Evolutionary conservation across 1,139 yeast species (phyloP).

Genomic region (Saccharomyces hybrid): DNA sequence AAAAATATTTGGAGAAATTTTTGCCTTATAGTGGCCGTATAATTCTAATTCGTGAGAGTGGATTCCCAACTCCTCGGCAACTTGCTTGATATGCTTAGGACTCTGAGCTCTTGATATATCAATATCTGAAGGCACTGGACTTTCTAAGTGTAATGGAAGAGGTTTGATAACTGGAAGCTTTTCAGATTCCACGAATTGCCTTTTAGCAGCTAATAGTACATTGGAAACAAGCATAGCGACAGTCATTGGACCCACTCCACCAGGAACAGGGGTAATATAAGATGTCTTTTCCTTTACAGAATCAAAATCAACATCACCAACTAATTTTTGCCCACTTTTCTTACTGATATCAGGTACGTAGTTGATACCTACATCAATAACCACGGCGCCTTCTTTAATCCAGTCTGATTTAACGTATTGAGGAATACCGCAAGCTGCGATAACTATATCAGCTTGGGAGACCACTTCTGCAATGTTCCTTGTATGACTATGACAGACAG

Average conservation of each 20-base stretch:
- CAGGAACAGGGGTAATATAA: constrained; percentile 74
- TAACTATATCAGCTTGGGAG: constrained; percentile 60
- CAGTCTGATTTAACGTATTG: constrained; percentile 65
- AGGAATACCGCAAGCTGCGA: constrained; percentile 72
- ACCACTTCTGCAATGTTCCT: constrained; percentile 45
- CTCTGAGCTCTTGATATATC: constrained; percentile 66
- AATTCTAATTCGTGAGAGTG: constrained; percentile 58
- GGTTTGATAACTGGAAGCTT: constrained; percentile 48
- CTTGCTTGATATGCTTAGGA: constrained; percentile 56
- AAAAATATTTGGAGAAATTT: constrained; percentile 54
- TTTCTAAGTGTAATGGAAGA: constrained; percentile 42
- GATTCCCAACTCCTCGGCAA: constrained; percentile 62
- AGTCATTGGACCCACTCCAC: constrained; percentile 89
- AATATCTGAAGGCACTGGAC: constrained; percentile 71
- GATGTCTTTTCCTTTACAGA: constrained; percentile 51
- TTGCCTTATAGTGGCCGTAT: constrained; percentile 69
- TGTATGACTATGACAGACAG: constrained; percentile 61
- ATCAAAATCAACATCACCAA: constrained; percentile 70
- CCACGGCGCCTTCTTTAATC: constrained; percentile 61
- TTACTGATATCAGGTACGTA: constrained; percentile 57
- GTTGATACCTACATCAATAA: constrained; percentile 76
- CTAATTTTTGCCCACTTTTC: constrained; percentile 58
- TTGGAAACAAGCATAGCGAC: constrained; percentile 75
- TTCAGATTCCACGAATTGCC: constrained; percentile 38
- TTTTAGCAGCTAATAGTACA: constrained; percentile 57